Evolutionary conservation across 192 early-diverging fungal species (phyloP).

Genomic region (Dispira simplex): DNA sequence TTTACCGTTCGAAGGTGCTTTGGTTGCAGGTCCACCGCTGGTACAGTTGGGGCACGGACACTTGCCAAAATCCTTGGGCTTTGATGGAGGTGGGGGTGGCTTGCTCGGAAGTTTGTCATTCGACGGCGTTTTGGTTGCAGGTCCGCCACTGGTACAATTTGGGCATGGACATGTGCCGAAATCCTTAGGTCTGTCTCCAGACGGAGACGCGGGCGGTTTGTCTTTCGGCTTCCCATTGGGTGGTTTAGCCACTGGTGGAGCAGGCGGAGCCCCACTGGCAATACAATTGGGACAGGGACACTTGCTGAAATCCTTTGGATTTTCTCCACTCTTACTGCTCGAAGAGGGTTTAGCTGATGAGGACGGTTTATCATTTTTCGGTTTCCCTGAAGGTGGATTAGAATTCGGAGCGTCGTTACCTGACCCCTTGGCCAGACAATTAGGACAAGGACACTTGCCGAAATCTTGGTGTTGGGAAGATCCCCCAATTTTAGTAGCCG

Average conservation of each 20-base stretch:
- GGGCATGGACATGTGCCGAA: neutral
- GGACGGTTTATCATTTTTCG: neutral
- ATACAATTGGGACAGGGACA: conserved; percentile 2
- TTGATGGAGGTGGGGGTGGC: neutral
- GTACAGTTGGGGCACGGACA: neutral
- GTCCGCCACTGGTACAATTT: neutral
- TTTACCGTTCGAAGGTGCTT: neutral
- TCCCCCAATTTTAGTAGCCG: neutral
- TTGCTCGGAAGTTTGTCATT: neutral
- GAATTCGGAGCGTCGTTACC: neutral
- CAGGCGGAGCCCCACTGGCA: too few species aligned
- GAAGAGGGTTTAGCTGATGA: neutral
- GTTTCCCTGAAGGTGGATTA: neutral
- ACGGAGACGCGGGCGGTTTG: neutral
- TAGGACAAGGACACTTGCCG: conserved; percentile 1
- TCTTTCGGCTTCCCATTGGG: neutral
- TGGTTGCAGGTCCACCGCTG: neutral
- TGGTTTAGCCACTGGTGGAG: neutral
- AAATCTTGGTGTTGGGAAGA: too few species aligned
- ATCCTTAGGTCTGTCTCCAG: too few species aligned
- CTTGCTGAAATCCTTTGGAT: neutral
- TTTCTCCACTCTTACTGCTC: too few species aligned
- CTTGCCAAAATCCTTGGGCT: neutral
- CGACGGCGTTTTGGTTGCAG: neutral
- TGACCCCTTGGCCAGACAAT: neutral